These are phyloP conservation scores for Globisporangium cylindrosporum DNA, from an alignment of 352 stramenopile genomes.

Conservation along the genomic window DNA sequence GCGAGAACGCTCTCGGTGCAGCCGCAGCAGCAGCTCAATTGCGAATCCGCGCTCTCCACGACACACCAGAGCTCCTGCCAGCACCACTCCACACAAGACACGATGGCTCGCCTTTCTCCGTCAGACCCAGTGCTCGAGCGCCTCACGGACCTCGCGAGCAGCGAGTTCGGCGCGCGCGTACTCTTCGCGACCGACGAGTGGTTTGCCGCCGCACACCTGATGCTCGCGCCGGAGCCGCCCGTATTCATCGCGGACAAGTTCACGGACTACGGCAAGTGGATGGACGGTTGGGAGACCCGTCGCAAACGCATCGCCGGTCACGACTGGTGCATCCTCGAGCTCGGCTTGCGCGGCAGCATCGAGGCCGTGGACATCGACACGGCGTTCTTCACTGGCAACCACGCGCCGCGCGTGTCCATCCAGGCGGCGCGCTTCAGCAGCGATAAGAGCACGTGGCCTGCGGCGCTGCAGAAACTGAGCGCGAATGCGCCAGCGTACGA, in stretches of 20 bases:
- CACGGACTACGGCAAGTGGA: constrained; percentile 93
- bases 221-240: constrained; percentile 71
- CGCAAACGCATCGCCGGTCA: constrained; percentile 82
- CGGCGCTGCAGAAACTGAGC: constrained; percentile 41
- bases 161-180: constrained; percentile 53
- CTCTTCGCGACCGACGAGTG: constrained; percentile 93
- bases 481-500: constrained; percentile 32
- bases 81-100: not conserved
- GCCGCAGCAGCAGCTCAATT: not conserved
- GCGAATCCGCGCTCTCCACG: not conserved
- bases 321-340: constrained; percentile 92
- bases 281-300: constrained; percentile 95
- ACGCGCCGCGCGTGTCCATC: constrained; percentile 79
- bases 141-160: constrained; percentile 66
- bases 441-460: constrained; percentile 31
- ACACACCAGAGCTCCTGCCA: not conserved
- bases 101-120: constrained; percentile 1
- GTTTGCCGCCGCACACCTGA: constrained; percentile 88
- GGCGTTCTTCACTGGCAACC: constrained; percentile 94
- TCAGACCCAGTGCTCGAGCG: constrained; percentile 23
- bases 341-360: constrained; percentile 73
- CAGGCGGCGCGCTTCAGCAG: constrained; percentile 70
- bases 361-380: constrained; percentile 88
- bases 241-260: constrained; percentile 91
- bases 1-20: not conserved